Evolutionary conservation across 2,329 filamentous ascomycete species (phyloP).

Genomic region (Fusarium nanum): DNA sequence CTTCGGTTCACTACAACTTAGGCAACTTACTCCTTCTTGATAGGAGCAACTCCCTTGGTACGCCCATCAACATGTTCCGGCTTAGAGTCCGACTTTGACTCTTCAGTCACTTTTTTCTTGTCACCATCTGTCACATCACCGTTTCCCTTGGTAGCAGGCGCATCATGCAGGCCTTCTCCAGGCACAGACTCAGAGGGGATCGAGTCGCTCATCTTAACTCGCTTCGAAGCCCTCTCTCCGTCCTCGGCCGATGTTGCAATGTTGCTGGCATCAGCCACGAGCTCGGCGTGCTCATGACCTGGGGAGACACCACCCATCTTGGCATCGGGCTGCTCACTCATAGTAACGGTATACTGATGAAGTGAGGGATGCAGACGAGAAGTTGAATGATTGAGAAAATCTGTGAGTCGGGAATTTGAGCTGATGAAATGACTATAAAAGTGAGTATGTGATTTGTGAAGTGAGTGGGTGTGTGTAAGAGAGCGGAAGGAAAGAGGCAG

Average conservation of each 20-base stretch:
- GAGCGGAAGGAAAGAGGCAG: slow-evolving; percentile 1
- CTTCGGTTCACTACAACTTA: not conserved
- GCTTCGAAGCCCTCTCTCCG: slow-evolving; percentile 65
- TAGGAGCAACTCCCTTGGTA: slow-evolving; percentile 71
- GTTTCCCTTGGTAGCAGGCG: slow-evolving; percentile 27
- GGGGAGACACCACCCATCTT: slow-evolving; percentile 39
- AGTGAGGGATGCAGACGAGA: not conserved
- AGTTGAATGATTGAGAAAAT: not conserved
- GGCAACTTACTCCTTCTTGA: slow-evolving; percentile 75
- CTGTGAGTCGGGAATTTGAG: not conserved
- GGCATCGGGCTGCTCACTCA: slow-evolving; percentile 46
- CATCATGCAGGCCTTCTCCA: slow-evolving; percentile 39
- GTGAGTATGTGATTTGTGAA: slow-evolving; percentile 10
- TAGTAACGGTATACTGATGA: slow-evolving; percentile 17
- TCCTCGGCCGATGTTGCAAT: slow-evolving; percentile 11
- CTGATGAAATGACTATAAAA: not conserved
- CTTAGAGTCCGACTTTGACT: slow-evolving; percentile 15
- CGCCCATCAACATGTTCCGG: slow-evolving; percentile 44
- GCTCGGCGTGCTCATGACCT: slow-evolving; percentile 27
- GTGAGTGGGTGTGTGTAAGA: slow-evolving; percentile 9
- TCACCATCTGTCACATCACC: slow-evolving; percentile 31
- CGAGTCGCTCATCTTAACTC: slow-evolving; percentile 63
- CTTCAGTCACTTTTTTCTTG: slow-evolving; percentile 26
- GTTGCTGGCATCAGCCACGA: slow-evolving; percentile 34
- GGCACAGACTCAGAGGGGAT: slow-evolving; percentile 29